phyloP scores from a whole-genome alignment of 1,284 basidiomycete species.

The Phylloporus gajari region DNA sequence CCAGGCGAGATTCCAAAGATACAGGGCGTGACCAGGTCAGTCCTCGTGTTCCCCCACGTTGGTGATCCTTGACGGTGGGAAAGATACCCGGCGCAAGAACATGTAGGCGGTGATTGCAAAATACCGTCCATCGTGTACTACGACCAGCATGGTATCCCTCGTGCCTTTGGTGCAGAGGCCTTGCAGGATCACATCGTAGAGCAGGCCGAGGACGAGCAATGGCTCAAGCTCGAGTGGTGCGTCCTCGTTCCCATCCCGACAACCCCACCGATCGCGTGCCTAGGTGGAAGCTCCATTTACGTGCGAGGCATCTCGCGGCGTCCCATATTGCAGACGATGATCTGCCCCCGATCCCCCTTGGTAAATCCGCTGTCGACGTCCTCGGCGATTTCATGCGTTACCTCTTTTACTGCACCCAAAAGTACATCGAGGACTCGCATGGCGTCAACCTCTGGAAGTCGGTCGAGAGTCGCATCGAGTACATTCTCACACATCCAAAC shows the following conservation, averaged over 20 bases:
- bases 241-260: neutral
- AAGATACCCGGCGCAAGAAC: constrained; percentile 57
- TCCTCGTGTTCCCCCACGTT: constrained; percentile 17
- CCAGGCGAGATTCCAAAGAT: constrained; percentile 61
- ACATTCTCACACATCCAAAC: constrained; percentile 55
- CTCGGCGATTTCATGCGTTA: constrained; percentile 66
- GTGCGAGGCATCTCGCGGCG: constrained; percentile 48
- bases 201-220: constrained; percentile 57
- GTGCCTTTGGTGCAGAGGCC: constrained; percentile 65
- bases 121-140: constrained; percentile 69
- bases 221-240: constrained; percentile 63
- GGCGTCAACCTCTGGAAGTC: constrained; percentile 53
- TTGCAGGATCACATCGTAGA: constrained; percentile 53
- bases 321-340: constrained; percentile 40
- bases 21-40: constrained; percentile 55
- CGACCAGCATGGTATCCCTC: constrained; percentile 53
- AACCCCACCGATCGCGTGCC: neutral
- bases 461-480: constrained; percentile 45
- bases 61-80: constrained; percentile 9
- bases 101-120: constrained; percentile 57
- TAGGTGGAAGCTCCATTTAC: constrained; percentile 71
- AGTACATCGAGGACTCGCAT: constrained; percentile 61
- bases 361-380: constrained; percentile 59
- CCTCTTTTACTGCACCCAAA: constrained; percentile 55
- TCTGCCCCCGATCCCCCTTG: constrained; percentile 57